phyloP scores from a whole-genome alignment of 495 filamentous ascomycete genomes.

The Stereocaulon alpinum region DNA sequence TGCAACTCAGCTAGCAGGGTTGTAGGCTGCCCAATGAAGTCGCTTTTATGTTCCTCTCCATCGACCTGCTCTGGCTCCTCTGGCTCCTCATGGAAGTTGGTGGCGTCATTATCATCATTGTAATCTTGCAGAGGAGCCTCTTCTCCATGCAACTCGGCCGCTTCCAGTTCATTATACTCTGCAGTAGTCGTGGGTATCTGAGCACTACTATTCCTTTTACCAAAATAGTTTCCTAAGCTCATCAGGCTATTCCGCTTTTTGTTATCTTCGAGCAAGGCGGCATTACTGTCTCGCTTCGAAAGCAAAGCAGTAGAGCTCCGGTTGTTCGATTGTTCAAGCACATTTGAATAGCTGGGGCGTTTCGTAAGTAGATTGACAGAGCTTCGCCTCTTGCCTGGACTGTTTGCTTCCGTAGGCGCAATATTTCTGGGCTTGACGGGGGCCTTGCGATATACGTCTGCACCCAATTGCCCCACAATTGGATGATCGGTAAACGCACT shows the following conservation, averaged over 20 bases:
- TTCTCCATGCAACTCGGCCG: constrained; percentile 30
- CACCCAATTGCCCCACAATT: constrained; percentile 60
- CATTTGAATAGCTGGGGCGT: constrained; percentile 8
- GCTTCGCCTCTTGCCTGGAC: constrained; percentile 14
- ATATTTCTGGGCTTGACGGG: constrained; percentile 27
- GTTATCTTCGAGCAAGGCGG: constrained; percentile 16
- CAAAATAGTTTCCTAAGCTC: constrained; percentile 20
- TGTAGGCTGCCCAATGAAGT: constrained; percentile 62
- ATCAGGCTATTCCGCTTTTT: constrained; percentile 20
- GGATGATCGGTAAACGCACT: constrained; percentile 91
- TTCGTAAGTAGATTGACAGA: constrained; percentile 17
- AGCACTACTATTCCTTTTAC: constrained; percentile 21
- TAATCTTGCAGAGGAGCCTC: constrained; percentile 15
- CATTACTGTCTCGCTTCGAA: constrained; percentile 19
- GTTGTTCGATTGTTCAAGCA: not conserved
- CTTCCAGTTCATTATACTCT: constrained; percentile 30
- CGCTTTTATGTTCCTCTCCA: constrained; percentile 33
- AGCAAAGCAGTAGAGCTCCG: constrained; percentile 9
- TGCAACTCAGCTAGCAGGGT: constrained; percentile 90
- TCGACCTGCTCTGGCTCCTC: constrained; percentile 33
- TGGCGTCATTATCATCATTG: constrained; percentile 18
- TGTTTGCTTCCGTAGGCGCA: constrained; percentile 19
- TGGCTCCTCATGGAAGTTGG: constrained; percentile 17
- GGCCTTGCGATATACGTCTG: constrained; percentile 50
- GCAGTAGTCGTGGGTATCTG: constrained; percentile 8